These are phyloP conservation scores for Trichophyton equinum DNA, from an alignment of 2,329 filamentous ascomycete genomes.

Conservation along the genomic window DNA sequence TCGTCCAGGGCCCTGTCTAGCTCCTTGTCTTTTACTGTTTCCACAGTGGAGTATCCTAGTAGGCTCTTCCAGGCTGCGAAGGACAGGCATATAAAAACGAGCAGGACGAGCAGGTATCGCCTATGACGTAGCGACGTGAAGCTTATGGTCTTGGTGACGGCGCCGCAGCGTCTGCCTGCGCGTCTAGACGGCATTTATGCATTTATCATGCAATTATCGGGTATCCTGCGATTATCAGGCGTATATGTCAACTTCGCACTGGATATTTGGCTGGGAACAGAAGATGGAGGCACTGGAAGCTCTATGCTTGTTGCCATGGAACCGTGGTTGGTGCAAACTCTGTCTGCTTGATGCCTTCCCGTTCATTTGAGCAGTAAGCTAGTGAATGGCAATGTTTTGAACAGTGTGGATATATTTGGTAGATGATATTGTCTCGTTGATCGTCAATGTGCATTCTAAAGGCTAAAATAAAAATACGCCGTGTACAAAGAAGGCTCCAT, in stretches of 20 bases:
- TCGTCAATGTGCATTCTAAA: not conserved
- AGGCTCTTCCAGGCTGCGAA: constrained; percentile 25
- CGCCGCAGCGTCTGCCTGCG: not conserved
- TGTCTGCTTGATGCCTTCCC: not conserved
- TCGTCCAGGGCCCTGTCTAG: constrained; percentile 24
- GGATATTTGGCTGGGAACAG: no score
- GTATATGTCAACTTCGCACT: not conserved
- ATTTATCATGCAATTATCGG: not conserved
- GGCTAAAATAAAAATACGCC: not conserved
- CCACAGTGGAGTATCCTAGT: constrained; percentile 21
- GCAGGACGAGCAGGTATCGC: constrained; percentile 27
- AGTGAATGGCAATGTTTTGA: no score
- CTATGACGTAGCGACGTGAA: constrained; percentile 30
- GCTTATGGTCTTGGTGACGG: constrained; percentile 10
- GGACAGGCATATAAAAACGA: constrained; percentile 22
- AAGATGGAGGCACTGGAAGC: no score
- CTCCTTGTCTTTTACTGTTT: constrained; percentile 18
- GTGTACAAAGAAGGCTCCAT: not conserved
- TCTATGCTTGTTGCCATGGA: not conserved
- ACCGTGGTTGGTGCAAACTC: not conserved
- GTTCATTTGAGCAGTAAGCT: not conserved
- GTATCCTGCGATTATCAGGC: not conserved
- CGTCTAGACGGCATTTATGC: not conserved
- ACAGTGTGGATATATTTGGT: no score
- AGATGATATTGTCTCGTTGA: not conserved